Base-by-base conservation (phyloP, 345 rosid genomes). In the Citrus sp. region DNA sequence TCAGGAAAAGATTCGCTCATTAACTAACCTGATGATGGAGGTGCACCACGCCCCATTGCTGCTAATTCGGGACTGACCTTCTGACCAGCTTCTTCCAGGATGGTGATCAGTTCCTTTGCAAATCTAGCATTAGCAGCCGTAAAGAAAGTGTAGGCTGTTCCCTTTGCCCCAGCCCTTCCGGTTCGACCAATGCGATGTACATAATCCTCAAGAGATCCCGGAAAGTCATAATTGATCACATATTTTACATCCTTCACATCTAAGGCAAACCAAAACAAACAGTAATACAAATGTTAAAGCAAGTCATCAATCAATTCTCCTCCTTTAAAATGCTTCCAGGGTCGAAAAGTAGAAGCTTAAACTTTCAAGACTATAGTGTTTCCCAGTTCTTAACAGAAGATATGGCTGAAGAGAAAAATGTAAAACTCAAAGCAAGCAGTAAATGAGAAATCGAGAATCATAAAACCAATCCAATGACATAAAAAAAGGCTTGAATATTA, bases 81-180 rank as follows among this genome's bases (percentile, higher is more conserved):
- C 87, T 97, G 99, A 63, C 98, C 97, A 78, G 99, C 99, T 91
- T 94, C 98, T 90, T 94, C 86, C 14, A 97, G 93, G 85, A 97
- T 91, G 86, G 83, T 84, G 68, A 92, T 83, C 79, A 97, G 92
- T 70, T 97, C 99, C 84, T 94, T 97, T 2, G 99, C 97, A 67
- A 92, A 97, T 77, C 99, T 91, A 40, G 98, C 99, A 85, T 97
- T 97, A 35, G 94, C 91, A 63, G 93, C 98, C 21, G 98, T 94
- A 91, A 97, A 97, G 91, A 94, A 97, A 46, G 93, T 87, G 85
- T 97, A 97, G 6, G 98, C 99, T 63, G 99, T 97, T 82, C 99
- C 99, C 86, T 94, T 97, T 2, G 99, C 99, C 40, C 99, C 99
- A 0, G 99, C 99, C 73, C 99, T 97, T 78, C 99, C 99, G 0